Evolutionary conservation across 331 rosid genomes (phyloP).

Genomic region (Saraca asoca): DNA sequence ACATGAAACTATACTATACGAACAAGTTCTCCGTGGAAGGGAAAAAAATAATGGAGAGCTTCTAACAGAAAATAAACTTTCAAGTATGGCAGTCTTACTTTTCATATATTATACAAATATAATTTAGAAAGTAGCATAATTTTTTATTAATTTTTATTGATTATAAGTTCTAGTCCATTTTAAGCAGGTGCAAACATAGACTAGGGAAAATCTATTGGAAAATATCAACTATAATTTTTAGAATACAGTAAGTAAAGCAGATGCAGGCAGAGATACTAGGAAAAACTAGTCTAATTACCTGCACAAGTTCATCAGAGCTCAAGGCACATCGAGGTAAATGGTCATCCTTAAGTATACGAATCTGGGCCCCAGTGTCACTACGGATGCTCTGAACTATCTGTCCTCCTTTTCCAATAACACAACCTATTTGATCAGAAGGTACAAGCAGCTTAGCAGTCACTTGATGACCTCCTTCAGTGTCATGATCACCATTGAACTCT

Average conservation of each 20-base stretch:
- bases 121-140: too few species aligned
- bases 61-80: too few species aligned
- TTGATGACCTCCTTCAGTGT: slow-evolving; percentile 63
- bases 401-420: slow-evolving; percentile 94
- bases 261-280: not conserved
- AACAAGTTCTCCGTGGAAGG: not conserved
- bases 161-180: too few species aligned
- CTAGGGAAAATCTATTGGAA: too few species aligned
- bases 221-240: not conserved
- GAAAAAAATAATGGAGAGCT: too few species aligned
- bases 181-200: too few species aligned
- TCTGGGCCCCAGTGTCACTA: slow-evolving; percentile 83
- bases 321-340: slow-evolving; percentile 82
- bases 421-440: slow-evolving; percentile 97
- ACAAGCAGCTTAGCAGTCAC: slow-evolving; percentile 84
- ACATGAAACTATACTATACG: not conserved
- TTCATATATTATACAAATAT: too few species aligned
- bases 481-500: slow-evolving; percentile 71
- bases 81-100: too few species aligned
- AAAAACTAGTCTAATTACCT: slow-evolving; percentile 49
- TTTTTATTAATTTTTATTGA: too few species aligned
- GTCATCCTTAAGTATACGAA: slow-evolving; percentile 93
- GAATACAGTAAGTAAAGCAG: slow-evolving; percentile 8
- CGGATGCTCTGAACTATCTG: slow-evolving; percentile 85
- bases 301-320: slow-evolving; percentile 92